Percentiles rank a stretch among this genome's conserved stretches.
Conservation (phyloP, 2,329 filamentous ascomycete species). For the Colletotrichum plurivorum region DNA sequence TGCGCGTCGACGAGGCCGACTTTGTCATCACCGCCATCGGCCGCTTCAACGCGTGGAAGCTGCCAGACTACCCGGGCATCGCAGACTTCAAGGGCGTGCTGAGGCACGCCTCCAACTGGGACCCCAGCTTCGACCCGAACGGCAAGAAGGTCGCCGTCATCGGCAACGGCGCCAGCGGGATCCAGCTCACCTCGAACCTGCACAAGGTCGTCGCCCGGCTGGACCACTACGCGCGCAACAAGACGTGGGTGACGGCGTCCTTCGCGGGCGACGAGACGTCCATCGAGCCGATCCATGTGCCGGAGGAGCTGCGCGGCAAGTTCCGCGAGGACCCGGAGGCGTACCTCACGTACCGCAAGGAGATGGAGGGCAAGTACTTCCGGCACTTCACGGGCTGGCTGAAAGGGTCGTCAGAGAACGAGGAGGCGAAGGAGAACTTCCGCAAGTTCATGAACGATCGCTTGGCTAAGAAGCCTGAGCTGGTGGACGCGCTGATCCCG, state of each 20-base stretch:
- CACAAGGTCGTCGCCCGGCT: constrained; percentile 64
- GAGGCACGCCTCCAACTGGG: constrained; percentile 74
- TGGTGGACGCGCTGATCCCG: constrained; percentile 70
- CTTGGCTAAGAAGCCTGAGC: constrained; percentile 66
- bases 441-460: constrained; percentile 67
- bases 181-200: constrained; percentile 69
- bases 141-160: constrained; percentile 71
- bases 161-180: constrained; percentile 74
- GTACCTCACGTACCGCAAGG: constrained; percentile 73
- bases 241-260: constrained; percentile 77
- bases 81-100: constrained; percentile 67
- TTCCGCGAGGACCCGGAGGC: constrained; percentile 72
- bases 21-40: constrained; percentile 75
- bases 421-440: constrained; percentile 61
- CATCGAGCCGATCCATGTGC: constrained; percentile 68
- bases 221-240: constrained; percentile 75
- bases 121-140: constrained; percentile 62
- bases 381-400: constrained; percentile 69
- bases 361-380: constrained; percentile 74
- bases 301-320: constrained; percentile 65
- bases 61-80: constrained; percentile 73
- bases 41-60: constrained; percentile 75
- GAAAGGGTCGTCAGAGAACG: constrained; percentile 65
- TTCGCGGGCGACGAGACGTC: constrained; percentile 70
- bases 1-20: constrained; percentile 65